Percentiles rank a stretch among this genome's conserved stretches.
Conservation (phyloP, 306 rosid genomes). For the Cucumis cinereus region DNA sequence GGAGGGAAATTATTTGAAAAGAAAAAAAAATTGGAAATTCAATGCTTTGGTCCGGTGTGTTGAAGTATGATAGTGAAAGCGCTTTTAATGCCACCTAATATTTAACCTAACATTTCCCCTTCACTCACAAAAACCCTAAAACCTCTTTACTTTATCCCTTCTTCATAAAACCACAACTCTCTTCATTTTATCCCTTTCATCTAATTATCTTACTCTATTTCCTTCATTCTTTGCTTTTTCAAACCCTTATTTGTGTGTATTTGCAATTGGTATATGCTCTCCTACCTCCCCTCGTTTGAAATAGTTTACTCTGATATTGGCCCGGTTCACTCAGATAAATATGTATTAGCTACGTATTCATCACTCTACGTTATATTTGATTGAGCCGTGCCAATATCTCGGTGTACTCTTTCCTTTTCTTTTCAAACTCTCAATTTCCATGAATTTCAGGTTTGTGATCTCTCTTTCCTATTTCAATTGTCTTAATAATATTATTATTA, state of each 20-base stretch:
- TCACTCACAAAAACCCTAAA: background rate
- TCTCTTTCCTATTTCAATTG: background rate
- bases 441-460: background rate
- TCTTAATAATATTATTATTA: too few species aligned
- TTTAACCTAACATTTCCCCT: background rate
- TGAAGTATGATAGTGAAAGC: background rate
- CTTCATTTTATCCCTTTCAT: background rate
- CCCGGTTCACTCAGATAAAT: constrained; percentile 28
- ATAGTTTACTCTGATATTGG: constrained; percentile 31
- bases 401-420: constrained; percentile 15
- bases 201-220: background rate
- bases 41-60: background rate
- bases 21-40: too few species aligned
- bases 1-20: too few species aligned
- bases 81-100: constrained; percentile 3
- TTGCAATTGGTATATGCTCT: too few species aligned
- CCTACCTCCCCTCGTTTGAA: background rate
- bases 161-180: background rate
- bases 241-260: background rate
- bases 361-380: constrained; percentile 5
- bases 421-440: background rate
- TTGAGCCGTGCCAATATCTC: constrained; percentile 52
- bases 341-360: too few species aligned
- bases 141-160: background rate
- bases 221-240: background rate